phyloP scores from a whole-genome alignment of 148 eudicot genomes.

The Nepenthes gracilis region DNA sequence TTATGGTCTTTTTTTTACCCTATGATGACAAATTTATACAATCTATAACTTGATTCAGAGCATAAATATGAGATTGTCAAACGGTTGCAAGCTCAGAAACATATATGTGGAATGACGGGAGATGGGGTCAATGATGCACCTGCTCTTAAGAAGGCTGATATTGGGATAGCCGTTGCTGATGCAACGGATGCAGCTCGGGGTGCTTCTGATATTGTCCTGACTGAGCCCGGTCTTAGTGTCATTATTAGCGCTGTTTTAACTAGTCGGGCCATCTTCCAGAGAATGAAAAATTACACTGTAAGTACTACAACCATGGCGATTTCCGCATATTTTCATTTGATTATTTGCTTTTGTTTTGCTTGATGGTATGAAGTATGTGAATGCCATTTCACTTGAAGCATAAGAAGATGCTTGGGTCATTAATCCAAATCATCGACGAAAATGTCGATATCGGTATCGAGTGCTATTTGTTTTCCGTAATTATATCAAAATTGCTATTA shows the following conservation, averaged over 20 bases:
- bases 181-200: constrained; percentile 70
- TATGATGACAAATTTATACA: not conserved
- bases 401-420: no score
- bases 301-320: not conserved
- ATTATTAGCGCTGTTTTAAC: constrained; percentile 65
- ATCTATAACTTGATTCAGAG: constrained; percentile 16
- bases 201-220: constrained; percentile 64
- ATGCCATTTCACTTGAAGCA: no score
- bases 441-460: no score
- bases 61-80: constrained; percentile 62
- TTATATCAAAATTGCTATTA: no score
- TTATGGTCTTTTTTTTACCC: not conserved
- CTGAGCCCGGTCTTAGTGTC: constrained; percentile 64
- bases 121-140: constrained; percentile 71
- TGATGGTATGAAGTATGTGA: no score
- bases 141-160: constrained; percentile 65
- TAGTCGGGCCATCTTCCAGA: constrained; percentile 58
- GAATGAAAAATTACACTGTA: constrained; percentile 69
- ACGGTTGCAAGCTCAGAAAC: constrained; percentile 63
- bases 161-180: constrained; percentile 67
- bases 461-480: no score
- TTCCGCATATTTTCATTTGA: not conserved
- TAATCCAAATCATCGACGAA: no score
- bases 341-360: not conserved
- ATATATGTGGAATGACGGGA: constrained; percentile 70